A percentile compares a stretch with the other conserved stretches of the same genome.
phyloP scores from a whole-genome alignment of 176 grass and related monocot genomes.

The Oryza officinalis region DNA sequence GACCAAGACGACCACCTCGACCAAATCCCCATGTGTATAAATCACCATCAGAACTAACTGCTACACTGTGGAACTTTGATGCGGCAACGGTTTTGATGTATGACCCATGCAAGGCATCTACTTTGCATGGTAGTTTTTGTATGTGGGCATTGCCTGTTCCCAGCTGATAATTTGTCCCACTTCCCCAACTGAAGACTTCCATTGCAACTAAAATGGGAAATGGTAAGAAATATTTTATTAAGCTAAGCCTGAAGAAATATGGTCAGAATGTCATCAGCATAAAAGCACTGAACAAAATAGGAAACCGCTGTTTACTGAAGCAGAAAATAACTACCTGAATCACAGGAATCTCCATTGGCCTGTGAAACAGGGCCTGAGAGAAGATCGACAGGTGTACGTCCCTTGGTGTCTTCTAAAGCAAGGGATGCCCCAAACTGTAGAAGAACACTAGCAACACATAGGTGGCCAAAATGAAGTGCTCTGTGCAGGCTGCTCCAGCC shows the following conservation, averaged over 20 bases:
- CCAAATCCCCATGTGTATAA: conserved; percentile 99
- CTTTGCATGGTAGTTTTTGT: conserved; percentile 98
- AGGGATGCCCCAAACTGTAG: conserved; percentile 84
- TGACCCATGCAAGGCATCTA: conserved; percentile 85
- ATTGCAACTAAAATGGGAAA: conserved; percentile 78
- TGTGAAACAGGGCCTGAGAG: conserved; percentile 85
- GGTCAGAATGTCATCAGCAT: conserved; percentile 26
- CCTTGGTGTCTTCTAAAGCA: conserved; percentile 84
- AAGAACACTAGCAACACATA: conserved; percentile 79
- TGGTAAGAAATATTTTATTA: conserved; percentile 23
- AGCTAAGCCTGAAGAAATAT: conserved; percentile 42
- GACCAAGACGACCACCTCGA: conserved; percentile 92
- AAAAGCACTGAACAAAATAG: conserved; percentile 18
- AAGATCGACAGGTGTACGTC: conserved; percentile 86
- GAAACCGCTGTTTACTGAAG: conserved; percentile 8
- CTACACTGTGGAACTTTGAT: conserved; percentile 95
- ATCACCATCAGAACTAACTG: conserved; percentile 82
- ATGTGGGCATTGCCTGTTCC: conserved; percentile 98
- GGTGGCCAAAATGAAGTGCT: conserved; percentile 95
- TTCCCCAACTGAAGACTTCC: conserved; percentile 98
- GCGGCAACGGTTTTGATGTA: conserved; percentile 74
- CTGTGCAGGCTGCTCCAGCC: conserved; percentile 98
- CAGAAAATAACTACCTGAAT: conserved; percentile 69
- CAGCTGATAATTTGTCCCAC: conserved; percentile 97
- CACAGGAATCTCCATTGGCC: conserved; percentile 52